These are phyloP conservation scores for Apiospora sp. DNA, from an alignment of 2,329 filamentous ascomycete species.

Conservation along the genomic window DNA sequence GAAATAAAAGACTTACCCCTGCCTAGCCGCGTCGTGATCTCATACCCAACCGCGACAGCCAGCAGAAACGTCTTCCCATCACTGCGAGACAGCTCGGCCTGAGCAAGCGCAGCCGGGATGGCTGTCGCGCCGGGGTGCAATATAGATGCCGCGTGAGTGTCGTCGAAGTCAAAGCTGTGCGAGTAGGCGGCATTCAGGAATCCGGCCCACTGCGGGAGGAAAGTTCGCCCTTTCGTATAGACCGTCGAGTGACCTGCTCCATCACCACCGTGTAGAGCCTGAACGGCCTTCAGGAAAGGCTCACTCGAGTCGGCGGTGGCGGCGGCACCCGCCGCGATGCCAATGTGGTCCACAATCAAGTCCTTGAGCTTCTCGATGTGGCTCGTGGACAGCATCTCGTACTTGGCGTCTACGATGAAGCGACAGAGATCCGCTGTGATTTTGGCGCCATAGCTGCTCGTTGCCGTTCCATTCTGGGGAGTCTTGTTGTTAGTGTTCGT, in stretches of 20 bases:
- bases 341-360: slow-evolving; percentile 37
- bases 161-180: slow-evolving; percentile 54
- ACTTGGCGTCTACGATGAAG: slow-evolving; percentile 34
- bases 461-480: neutral
- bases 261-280: slow-evolving; percentile 35
- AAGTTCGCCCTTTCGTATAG: slow-evolving; percentile 43
- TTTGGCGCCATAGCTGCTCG: neutral
- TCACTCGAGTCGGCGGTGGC: slow-evolving; percentile 35
- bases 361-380: slow-evolving; percentile 36
- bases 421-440: slow-evolving; percentile 32
- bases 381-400: slow-evolving; percentile 28
- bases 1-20: slow-evolving; percentile 22
- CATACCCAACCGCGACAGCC: slow-evolving; percentile 40
- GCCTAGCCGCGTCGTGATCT: slow-evolving; percentile 38
- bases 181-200: slow-evolving; percentile 51
- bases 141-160: slow-evolving; percentile 51
- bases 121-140: slow-evolving; percentile 51
- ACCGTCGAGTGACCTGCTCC: slow-evolving; percentile 38
- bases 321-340: slow-evolving; percentile 36
- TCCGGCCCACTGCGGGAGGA: slow-evolving; percentile 48
- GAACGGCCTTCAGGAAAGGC: slow-evolving; percentile 45
- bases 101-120: slow-evolving; percentile 44
- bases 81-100: slow-evolving; percentile 40
- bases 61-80: slow-evolving; percentile 42
- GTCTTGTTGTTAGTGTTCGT: neutral